phyloP scores from a whole-genome alignment of 257 asterid genomes.

The Solanum corneliomulleri region DNA sequence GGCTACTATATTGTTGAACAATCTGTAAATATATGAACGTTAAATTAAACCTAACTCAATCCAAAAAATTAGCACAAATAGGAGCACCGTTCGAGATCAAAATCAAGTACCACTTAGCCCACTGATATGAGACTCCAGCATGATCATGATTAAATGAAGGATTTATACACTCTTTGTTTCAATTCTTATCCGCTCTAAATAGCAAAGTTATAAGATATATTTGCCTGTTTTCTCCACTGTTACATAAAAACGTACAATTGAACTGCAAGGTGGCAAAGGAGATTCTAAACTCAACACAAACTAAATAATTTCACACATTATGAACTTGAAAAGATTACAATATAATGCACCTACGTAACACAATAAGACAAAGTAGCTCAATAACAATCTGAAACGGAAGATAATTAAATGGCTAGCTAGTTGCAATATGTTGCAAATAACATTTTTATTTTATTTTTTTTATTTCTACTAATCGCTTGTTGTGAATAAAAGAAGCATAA shows the following conservation, averaged over 20 bases:
- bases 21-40: not conserved
- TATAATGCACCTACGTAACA: not conserved
- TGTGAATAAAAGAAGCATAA: slow-evolving; percentile 20
- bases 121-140: not conserved
- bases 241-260: not conserved
- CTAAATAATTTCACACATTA: not conserved
- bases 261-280: not conserved
- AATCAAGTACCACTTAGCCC: not conserved
- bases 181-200: not conserved
- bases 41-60: too few relatives aligned
- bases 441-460: not conserved
- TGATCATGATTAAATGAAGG: not conserved
- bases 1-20: not conserved
- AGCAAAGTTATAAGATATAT: too few relatives aligned
- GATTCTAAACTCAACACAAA: not conserved
- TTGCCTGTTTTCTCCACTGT: too few relatives aligned
- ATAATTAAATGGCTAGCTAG: not conserved
- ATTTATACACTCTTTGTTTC: not conserved
- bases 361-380: not conserved
- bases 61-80: too few relatives aligned
- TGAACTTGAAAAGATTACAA: not conserved
- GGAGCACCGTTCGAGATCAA: too few relatives aligned
- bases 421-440: not conserved
- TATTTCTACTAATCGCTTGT: not conserved
- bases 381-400: not conserved